Base-by-base conservation (phyloP, 139 green algal species). In the Trebouxia sp. region DNA sequence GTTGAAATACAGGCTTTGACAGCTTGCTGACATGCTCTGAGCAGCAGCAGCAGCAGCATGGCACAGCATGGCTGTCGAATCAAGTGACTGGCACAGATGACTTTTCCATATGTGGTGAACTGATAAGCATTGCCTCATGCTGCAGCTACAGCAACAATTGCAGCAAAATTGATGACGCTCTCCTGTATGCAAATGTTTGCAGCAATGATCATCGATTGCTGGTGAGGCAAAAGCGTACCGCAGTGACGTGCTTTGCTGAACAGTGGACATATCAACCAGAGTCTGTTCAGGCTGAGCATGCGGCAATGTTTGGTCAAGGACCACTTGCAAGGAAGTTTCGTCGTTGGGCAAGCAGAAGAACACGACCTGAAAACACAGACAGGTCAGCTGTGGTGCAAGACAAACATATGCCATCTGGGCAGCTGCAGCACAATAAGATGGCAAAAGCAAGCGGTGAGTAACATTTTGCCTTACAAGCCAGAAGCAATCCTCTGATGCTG, bases 261-360 rank as follows among this genome's bases (percentile, higher is more conserved):
- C 69, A 38, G 69, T 77, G 12, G 69, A 77, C 43, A 53, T 77
- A 26, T 77, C 69, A 15, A 77, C 43, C 37, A 77, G 43, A 22
- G 26, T 35, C 7, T 48, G 42, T 11, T 20, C 37, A 20, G 26
- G 8, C 30, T 77, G 69, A 39, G 41, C 26, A 42, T 77, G n/a
- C 55, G 26, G 69, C 22, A 77, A 24, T 20, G 39, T 41, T 55
- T 77, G 37, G 37, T 56, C 41, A 15, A 77, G 22, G 41, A 77
- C 35, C 39, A 77, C 41, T 41, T 77, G n/a, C 6, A 77, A 26
- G 14, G 69, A 77, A 17, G 69, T 37, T 35, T 30, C 69, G 35
- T 77, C 69, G 39, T 77, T 24, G 32, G 69, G 41, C 9, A 77
- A 41, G 26, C 69, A 77, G 26, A 77, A 56, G 11, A 77, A 41